Evolutionary conservation across 306 rosid genomes (phyloP).

Genomic region (Myrica gale): DNA sequence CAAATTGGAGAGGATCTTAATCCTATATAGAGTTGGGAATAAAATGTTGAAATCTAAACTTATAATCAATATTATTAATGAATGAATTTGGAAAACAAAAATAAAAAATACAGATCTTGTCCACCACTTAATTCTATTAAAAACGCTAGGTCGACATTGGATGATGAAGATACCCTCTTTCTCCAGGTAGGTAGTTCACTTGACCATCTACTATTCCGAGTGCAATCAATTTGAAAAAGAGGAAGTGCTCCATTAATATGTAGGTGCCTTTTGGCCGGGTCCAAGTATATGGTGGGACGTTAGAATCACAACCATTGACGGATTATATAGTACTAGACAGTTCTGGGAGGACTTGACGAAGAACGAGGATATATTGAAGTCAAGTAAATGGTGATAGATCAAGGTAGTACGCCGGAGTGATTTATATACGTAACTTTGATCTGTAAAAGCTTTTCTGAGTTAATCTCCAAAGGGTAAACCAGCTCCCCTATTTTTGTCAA

Average conservation of each 20-base stretch:
- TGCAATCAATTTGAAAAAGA: neutral
- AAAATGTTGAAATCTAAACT: too few relatives aligned
- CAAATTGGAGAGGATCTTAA: too few relatives aligned
- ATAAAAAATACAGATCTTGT: too few relatives aligned
- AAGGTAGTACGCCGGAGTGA: neutral
- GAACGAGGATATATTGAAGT: neutral
- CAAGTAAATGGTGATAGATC: neutral
- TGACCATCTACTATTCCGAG: neutral
- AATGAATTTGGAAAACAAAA: too few relatives aligned
- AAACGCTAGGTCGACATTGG: neutral
- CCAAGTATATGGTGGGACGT: neutral
- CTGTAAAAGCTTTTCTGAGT: neutral
- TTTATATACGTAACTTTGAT: neutral
- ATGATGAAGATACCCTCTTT: neutral
- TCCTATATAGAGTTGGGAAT: too few relatives aligned
- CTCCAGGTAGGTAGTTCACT: neutral
- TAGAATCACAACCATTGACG: neutral
- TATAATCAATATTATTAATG: too few relatives aligned
- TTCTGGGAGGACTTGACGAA: neutral
- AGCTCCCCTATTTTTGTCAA: slow-evolving; percentile 16
- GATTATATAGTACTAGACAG: too few relatives aligned
- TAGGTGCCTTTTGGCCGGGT: neutral
- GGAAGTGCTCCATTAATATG: neutral
- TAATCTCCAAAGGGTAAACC: too few relatives aligned
- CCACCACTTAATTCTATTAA: neutral